phyloP scores from a whole-genome alignment of 371 early-diverging fungal species.

The Ordospora pajunii region DNA sequence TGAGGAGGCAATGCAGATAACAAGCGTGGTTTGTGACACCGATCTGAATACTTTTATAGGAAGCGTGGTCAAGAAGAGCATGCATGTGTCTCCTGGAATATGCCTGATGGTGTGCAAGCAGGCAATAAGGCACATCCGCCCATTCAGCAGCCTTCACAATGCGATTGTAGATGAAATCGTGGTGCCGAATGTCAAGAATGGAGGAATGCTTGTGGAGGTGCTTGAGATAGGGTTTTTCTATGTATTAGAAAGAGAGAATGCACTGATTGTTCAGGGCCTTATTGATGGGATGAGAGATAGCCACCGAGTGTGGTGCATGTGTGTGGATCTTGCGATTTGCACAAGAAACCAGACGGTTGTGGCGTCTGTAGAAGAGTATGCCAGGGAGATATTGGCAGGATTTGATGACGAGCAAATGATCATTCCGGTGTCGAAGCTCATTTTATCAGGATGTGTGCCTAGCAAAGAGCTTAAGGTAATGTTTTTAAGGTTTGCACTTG shows the following conservation, averaged over 20 bases:
- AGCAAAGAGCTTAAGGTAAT: background rate
- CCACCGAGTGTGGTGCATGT: background rate
- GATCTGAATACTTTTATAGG: constrained; percentile 35
- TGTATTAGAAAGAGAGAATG: background rate
- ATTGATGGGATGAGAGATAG: background rate
- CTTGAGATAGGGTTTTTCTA: constrained; percentile 20
- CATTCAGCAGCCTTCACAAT: constrained; percentile 8
- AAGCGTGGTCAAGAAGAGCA: constrained; percentile 26
- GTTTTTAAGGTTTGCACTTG: constrained; percentile 7
- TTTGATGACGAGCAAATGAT: background rate
- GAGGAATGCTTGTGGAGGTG: background rate
- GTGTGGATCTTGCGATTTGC: background rate
- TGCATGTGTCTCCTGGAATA: background rate
- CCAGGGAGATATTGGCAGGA: background rate
- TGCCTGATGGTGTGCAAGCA: constrained; percentile 28
- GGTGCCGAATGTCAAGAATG: background rate
- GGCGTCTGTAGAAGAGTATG: background rate
- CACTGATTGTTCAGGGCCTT: constrained; percentile 2
- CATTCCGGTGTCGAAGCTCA: constrained; percentile 32
- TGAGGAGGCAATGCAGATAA: constrained; percentile 24
- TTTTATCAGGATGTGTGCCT: background rate
- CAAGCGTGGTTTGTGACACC: background rate
- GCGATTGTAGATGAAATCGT: constrained; percentile 48
- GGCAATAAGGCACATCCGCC: constrained; percentile 28
- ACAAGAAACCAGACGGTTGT: background rate